Evolutionary conservation across 805 yeast genomes (phyloP), one percentile per base, ranked within the genome.

Genomic region (Torulaspora maleeae): DNA sequence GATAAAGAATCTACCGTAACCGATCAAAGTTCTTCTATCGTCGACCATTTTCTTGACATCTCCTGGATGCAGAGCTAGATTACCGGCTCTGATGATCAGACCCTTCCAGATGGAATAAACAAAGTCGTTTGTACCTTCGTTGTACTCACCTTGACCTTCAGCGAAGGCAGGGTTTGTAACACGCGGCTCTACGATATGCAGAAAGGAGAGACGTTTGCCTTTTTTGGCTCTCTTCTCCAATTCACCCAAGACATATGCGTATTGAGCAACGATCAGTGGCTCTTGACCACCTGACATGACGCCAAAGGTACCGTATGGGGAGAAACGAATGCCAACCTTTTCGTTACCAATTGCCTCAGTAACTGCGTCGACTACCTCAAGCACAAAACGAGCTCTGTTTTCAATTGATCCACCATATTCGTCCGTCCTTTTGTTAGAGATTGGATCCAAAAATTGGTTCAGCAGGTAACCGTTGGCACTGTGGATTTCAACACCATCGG

Each of bases 401-500:
- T 73, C 77, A 52, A 74, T 70, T 8, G 71, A 63, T 3, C 79
- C 81, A 48, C 81, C 82, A 50, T 77, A 77, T 52, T 73, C 68
- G 56, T 77, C 82, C 4, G 72, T 70, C 62, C 73, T 58, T 45
- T 75, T 61, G 57, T 73, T 72, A 41, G 71, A 65, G 15, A 65
- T 51, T 11, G 71, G 67, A 35, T 77, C 75, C 53, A 80, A 56
- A 53, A 83, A 81, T 60, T 78, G 77, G 61, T 73, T 70, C 34
- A 77, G 52, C 45, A 83, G 60, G 57, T 78, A 82, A 11, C 88
- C 87, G 60, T 81, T 80, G 11, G 87, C 87, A 28, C 70, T 71
- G 60, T 82, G 88, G 42, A 83, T 64, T 62, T 83, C 86, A 24
- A 83, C 75, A 50, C 80, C 80, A 60, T 83, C 86, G 38, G 70